Evolutionary conservation across 768 basidiomycete genomes (phyloP).

Genomic region (Hygrocybe punicea): DNA sequence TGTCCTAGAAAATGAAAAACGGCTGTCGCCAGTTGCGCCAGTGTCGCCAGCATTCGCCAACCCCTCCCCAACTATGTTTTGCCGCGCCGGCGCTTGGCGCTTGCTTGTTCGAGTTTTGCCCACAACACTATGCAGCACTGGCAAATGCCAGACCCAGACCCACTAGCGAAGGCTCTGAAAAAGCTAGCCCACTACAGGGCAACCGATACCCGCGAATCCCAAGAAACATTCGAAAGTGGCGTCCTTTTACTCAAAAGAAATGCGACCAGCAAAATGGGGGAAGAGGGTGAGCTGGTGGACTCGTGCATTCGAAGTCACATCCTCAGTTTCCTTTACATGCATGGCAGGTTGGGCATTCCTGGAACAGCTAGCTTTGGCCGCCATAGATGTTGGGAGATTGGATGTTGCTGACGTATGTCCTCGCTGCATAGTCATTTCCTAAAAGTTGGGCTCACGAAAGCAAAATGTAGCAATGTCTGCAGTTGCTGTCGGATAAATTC

Average conservation of each 20-base stretch:
- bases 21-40: too few species aligned
- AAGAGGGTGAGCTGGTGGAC: slow-evolving; percentile 60
- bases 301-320: neutral
- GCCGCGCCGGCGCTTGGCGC: too few species aligned
- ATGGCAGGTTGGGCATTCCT: slow-evolving; percentile 65
- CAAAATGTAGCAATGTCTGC: slow-evolving; percentile 53
- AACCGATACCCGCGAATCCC: slow-evolving; percentile 52
- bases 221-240: slow-evolving; percentile 58
- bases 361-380: slow-evolving; percentile 76
- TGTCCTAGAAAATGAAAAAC: too few species aligned
- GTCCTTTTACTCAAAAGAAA: slow-evolving; percentile 48
- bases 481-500: slow-evolving; percentile 62
- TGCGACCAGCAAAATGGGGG: slow-evolving; percentile 43
- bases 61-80: too few species aligned
- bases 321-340: slow-evolving; percentile 1
- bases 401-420: slow-evolving; percentile 60
- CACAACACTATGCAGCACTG: too few species aligned
- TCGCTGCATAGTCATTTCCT: neutral
- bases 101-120: too few species aligned
- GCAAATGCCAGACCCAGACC: too few species aligned
- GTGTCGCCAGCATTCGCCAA: too few species aligned
- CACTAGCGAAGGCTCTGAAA: slow-evolving; percentile 36
- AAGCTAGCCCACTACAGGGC: slow-evolving; percentile 52
- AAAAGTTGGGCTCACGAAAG: neutral
- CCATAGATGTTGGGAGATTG: slow-evolving; percentile 68